These are phyloP conservation scores for Centaurea solstitialis DNA, from an alignment of 129 eudicot genomes.

Conservation along the genomic window DNA sequence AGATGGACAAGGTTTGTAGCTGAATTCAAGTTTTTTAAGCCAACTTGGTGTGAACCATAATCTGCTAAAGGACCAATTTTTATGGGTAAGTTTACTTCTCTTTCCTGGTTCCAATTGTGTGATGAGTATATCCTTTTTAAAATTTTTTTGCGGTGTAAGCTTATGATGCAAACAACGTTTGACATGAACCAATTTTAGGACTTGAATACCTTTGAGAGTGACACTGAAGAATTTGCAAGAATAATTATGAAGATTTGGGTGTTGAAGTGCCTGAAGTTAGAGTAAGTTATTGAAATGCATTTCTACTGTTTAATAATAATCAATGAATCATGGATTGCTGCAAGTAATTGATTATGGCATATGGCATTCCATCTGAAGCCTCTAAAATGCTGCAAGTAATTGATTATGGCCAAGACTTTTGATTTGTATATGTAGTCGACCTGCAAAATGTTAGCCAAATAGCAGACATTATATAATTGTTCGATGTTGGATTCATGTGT, in stretches of 20 bases:
- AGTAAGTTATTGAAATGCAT: slow-evolving; percentile 48
- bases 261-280: slow-evolving; percentile 97
- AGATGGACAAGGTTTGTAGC: too few species aligned
- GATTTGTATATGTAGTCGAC: too few species aligned
- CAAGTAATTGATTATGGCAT: too few species aligned
- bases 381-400: too few species aligned
- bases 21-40: not conserved
- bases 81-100: slow-evolving; percentile 67
- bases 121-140: not conserved
- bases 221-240: slow-evolving; percentile 96
- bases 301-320: not conserved
- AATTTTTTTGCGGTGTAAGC: not conserved
- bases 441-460: too few species aligned
- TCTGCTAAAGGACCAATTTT: slow-evolving; percentile 83
- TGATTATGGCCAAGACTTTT: too few species aligned
- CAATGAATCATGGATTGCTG: not conserved
- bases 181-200: slow-evolving; percentile 50
- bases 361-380: too few species aligned
- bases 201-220: slow-evolving; percentile 91
- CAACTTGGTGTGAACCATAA: slow-evolving; percentile 94
- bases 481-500: too few species aligned
- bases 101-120: slow-evolving; percentile 9
- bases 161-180: not conserved
- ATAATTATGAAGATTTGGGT: slow-evolving; percentile 82
- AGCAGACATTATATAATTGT: too few species aligned